Percentiles rank a stretch among this genome's conserved stretches.
Evolutionary conservation across 1,284 basidiomycete species (phyloP).

Genomic region (Cutaneotrichosporon sp.): DNA sequence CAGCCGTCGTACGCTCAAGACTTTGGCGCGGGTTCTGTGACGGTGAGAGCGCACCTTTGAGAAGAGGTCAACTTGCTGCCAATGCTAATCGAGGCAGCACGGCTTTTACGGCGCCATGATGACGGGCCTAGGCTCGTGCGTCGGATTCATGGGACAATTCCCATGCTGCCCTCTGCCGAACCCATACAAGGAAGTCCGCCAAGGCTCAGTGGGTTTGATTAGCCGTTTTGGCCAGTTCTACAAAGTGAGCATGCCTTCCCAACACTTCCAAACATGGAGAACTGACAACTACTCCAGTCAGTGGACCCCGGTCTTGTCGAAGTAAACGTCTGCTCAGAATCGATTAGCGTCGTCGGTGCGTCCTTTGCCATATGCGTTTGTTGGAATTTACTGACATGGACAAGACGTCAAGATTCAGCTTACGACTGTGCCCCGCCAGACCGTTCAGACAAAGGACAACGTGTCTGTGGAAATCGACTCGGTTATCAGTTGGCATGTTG

Average conservation of each 20-base stretch:
- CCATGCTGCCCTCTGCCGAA: constrained; percentile 72
- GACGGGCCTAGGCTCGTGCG: constrained; percentile 52
- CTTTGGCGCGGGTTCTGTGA: constrained; percentile 56
- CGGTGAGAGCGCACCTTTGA: constrained; percentile 46
- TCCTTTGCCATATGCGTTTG: constrained; percentile 7
- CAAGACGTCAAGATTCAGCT: constrained; percentile 90
- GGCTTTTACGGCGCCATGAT: constrained; percentile 79
- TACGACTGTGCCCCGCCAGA: constrained; percentile 75
- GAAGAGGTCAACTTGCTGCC: constrained; percentile 28
- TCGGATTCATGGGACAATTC: constrained; percentile 63
- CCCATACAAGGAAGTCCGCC: constrained; percentile 52
- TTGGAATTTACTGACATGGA: neutral
- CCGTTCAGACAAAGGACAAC: constrained; percentile 66
- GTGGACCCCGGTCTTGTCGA: constrained; percentile 89
- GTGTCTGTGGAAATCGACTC: constrained; percentile 55
- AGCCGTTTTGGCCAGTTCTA: constrained; percentile 91
- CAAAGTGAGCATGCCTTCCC: constrained; percentile 24
- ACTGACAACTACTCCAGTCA: constrained; percentile 43
- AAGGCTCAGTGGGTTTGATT: constrained; percentile 82
- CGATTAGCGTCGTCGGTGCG: constrained; percentile 58
- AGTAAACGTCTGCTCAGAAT: constrained; percentile 89
- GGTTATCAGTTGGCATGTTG: constrained; percentile 77
- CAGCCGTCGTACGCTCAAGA: constrained; percentile 81
- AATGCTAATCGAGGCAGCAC: too few relatives aligned
- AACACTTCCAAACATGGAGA: neutral